These are phyloP conservation scores for Cardamine resedifolia DNA, from an alignment of 345 rosid species.

Conservation along the genomic window DNA sequence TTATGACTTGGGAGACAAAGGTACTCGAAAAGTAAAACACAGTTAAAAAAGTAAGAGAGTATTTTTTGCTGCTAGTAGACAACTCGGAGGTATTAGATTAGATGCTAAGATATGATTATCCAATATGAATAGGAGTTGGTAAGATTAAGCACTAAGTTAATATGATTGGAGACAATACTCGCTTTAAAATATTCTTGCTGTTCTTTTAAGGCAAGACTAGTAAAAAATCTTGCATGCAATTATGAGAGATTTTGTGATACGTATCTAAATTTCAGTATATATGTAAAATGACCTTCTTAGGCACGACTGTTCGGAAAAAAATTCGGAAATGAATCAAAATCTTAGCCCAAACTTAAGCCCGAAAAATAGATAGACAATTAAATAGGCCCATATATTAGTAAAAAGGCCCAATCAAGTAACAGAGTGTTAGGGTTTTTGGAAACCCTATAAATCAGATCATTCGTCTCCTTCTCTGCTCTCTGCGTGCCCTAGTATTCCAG, in stretches of 20 bases:
- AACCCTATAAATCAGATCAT: neutral
- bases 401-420: neutral
- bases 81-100: neutral
- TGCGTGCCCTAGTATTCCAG: constrained; percentile 27
- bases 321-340: neutral
- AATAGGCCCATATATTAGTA: neutral
- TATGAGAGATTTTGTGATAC: neutral
- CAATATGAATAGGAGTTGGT: neutral
- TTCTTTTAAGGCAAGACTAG: constrained; percentile 16
- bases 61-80: neutral
- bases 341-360: neutral
- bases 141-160: neutral
- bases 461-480: neutral
- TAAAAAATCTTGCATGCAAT: neutral
- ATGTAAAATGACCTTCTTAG: neutral
- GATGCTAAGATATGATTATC: neutral
- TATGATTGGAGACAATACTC: constrained; percentile 12
- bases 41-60: neutral
- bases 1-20: neutral
- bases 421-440: constrained; percentile 26
- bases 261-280: neutral
- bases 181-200: constrained; percentile 1
- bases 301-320: neutral
- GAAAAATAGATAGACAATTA: neutral
- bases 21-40: neutral